A percentile compares a stretch with the other conserved stretches of the same genome.
phyloP scores from a whole-genome alignment of 140 eudicot species.

The Oenanthe javanica region DNA sequence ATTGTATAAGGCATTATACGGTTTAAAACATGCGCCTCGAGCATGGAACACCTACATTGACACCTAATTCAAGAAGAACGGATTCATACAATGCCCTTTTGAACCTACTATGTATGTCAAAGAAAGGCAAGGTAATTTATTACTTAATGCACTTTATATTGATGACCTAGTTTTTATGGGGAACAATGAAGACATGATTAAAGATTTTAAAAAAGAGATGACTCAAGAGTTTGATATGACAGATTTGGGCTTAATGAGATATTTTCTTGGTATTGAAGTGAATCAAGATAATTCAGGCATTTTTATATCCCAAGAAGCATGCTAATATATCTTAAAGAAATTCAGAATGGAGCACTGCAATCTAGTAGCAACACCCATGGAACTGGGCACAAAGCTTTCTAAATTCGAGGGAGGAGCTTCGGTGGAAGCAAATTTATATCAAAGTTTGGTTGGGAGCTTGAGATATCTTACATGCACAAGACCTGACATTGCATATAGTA shows the following conservation, averaged over 20 bases:
- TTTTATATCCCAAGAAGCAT: not conserved
- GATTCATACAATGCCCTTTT: not conserved
- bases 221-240: not conserved
- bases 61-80: not conserved
- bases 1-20: not conserved
- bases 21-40: not conserved
- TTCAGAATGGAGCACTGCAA: not conserved
- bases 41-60: not conserved
- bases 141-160: not conserved
- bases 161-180: not conserved
- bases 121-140: no score
- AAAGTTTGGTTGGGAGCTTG: conserved; percentile 6
- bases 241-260: not conserved
- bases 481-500: not conserved
- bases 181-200: not conserved
- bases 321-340: not conserved
- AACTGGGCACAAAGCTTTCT: not conserved
- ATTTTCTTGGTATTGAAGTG: not conserved
- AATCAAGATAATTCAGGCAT: not conserved
- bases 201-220: not conserved
- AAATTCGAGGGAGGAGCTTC: not conserved
- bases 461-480: conserved; percentile 7
- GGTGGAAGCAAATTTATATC: not conserved
- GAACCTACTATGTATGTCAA: not conserved
- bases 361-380: not conserved